Evolutionary conservation across 306 rosid genomes (phyloP).

Genomic region (Potentilla sterilis): DNA sequence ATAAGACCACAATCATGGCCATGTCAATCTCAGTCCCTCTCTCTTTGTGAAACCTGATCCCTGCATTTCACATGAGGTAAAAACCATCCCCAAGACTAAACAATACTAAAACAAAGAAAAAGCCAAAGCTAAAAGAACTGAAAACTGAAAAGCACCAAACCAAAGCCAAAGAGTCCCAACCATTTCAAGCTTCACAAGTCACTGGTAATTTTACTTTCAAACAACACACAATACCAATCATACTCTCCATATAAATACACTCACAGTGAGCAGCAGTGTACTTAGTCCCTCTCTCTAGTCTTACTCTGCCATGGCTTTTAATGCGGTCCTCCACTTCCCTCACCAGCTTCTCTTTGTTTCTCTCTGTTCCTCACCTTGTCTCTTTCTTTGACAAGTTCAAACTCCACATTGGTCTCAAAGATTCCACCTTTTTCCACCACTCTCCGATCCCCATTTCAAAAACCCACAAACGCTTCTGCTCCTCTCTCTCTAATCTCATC

Average conservation of each 20-base stretch:
- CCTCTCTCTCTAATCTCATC: not conserved
- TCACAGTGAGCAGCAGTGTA: not conserved
- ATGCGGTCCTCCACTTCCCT: slow-evolving; percentile 24
- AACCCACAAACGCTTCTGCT: not conserved
- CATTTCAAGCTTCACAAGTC: not conserved
- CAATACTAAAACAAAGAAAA: not conserved
- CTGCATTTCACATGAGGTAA: not conserved
- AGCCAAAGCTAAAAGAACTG: not conserved
- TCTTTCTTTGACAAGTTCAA: slow-evolving; percentile 16
- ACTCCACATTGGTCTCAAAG: slow-evolving; percentile 8
- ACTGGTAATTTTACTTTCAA: not conserved
- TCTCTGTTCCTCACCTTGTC: slow-evolving; percentile 2
- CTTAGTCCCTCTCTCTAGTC: no score
- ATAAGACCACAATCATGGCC: not conserved
- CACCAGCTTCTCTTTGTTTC: slow-evolving; percentile 5
- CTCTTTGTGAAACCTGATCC: not conserved
- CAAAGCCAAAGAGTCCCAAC: not conserved
- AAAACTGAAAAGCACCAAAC: not conserved
- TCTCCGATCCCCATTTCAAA: slow-evolving; percentile 34
- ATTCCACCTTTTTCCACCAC: slow-evolving; percentile 2
- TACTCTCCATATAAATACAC: not conserved
- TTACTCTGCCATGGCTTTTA: slow-evolving; percentile 13
- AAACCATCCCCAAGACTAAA: not conserved
- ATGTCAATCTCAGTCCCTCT: not conserved
- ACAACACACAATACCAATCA: not conserved